Conservation (phyloP, 2,329 filamentous ascomycete species). For the Podosphaera aphanis region DNA sequence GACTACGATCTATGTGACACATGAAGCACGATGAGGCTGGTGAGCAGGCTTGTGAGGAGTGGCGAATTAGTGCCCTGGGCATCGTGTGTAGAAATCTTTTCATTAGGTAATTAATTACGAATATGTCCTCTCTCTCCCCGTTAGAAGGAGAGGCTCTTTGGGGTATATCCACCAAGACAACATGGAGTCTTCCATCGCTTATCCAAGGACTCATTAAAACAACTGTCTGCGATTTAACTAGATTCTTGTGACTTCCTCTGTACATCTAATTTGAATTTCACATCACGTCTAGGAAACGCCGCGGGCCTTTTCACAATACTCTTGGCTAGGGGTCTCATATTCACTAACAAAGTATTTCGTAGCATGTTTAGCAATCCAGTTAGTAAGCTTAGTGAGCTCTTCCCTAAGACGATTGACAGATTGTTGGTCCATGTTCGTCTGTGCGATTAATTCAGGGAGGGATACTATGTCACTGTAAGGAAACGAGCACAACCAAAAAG, state of each 20-base stretch:
- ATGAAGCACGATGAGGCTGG: too few relatives aligned
- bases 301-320: constrained; percentile 45
- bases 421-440: constrained; percentile 94
- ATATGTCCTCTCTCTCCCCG: too few relatives aligned
- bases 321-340: constrained; percentile 49
- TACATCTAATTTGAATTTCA: background rate
- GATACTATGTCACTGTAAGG: constrained; percentile 32
- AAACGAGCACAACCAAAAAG: background rate
- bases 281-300: constrained; percentile 2
- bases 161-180: too few relatives aligned
- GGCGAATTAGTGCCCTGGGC: too few relatives aligned
- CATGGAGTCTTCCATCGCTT: too few relatives aligned
- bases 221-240: too few relatives aligned
- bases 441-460: constrained; percentile 78
- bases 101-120: too few relatives aligned
- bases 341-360: constrained; percentile 53
- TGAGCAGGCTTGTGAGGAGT: too few relatives aligned
- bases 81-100: too few relatives aligned
- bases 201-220: too few relatives aligned
- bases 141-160: too few relatives aligned
- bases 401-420: constrained; percentile 72
- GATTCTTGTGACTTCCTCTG: background rate
- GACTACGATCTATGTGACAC: too few relatives aligned
- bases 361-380: constrained; percentile 53
- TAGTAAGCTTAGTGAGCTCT: constrained; percentile 65